Evolutionary conservation across 1,284 basidiomycete species (phyloP).

Genomic region (Trametes hirsuta): DNA sequence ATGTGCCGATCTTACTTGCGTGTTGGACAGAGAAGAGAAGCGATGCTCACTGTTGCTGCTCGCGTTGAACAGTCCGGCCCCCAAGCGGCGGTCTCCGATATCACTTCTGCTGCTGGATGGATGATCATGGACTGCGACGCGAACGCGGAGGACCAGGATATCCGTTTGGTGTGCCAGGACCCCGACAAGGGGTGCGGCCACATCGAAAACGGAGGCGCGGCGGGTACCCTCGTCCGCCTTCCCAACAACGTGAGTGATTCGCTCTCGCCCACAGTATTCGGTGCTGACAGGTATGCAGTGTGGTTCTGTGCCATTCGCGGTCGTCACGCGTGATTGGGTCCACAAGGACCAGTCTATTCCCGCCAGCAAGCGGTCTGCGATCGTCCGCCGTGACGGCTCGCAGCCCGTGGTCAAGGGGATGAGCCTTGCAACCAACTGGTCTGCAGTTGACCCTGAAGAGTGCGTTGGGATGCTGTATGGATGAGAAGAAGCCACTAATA

Average conservation of each 20-base stretch:
- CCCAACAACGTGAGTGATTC: conserved; percentile 46
- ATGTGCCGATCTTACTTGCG: conserved; percentile 2
- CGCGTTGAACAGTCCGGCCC: conserved; percentile 34
- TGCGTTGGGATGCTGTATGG: conserved; percentile 9
- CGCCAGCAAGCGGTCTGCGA: conserved; percentile 28
- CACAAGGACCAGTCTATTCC: conserved; percentile 48
- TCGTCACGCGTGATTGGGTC: conserved; percentile 47
- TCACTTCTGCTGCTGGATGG: conserved; percentile 58
- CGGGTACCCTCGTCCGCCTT: conserved; percentile 53
- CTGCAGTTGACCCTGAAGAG: conserved; percentile 37
- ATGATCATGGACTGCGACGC: conserved; percentile 49
- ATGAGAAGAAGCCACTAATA: neutral
- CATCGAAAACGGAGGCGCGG: conserved; percentile 48
- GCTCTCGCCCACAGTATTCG: neutral
- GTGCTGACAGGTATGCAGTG: conserved; percentile 40
- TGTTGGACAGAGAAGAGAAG: neutral
- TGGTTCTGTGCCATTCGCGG: conserved; percentile 51
- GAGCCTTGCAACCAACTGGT: conserved; percentile 47
- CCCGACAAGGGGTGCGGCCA: conserved; percentile 45
- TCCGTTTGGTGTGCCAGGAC: conserved; percentile 50
- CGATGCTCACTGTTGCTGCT: neutral
- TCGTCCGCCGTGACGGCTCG: conserved; percentile 40
- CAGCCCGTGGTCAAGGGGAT: conserved; percentile 45
- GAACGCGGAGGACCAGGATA: conserved; percentile 43
- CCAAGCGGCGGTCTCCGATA: conserved; percentile 49